These are phyloP conservation scores for Crithidia bombi DNA, from an alignment of 208 protist genomes.

Conservation along the genomic window DNA sequence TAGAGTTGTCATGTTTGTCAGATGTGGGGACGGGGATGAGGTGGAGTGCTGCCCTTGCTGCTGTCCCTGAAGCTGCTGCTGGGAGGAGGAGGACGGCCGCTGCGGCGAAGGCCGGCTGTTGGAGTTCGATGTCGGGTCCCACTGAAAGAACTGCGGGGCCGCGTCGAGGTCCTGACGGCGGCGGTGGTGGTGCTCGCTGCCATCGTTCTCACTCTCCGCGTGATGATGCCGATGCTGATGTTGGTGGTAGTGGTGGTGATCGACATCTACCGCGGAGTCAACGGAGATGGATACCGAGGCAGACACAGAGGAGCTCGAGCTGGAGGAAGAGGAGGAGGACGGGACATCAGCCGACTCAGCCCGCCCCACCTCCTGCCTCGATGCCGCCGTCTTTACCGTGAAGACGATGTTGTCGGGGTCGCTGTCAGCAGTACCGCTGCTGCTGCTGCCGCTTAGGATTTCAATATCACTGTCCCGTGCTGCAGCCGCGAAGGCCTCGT, in stretches of 20 bases:
- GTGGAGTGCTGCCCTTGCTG: conserved; percentile 11
- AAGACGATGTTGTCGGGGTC: background rate
- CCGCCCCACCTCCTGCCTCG: no score
- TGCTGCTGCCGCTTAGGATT: background rate
- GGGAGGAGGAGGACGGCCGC: conserved; percentile 1
- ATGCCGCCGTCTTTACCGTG: no score
- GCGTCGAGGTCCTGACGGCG: background rate
- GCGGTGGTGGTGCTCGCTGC: background rate
- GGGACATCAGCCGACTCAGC: no score
- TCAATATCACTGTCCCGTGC: background rate
- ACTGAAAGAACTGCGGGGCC: conserved; percentile 54
- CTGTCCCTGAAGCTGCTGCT: conserved; percentile 12
- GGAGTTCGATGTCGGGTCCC: conserved; percentile 71
- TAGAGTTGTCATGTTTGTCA: conserved; percentile 25
- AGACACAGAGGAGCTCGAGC: background rate
- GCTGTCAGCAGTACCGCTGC: background rate
- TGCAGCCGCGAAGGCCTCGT: no score
- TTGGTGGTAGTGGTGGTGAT: background rate
- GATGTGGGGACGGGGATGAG: conserved; percentile 29
- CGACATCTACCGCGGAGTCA: no score
- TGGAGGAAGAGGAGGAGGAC: conserved; percentile 3
- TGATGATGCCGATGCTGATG: background rate
- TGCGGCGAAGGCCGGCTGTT: background rate
- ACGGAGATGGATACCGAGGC: conserved; percentile 17
- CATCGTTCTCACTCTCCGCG: no score